Percentiles rank a stretch among this genome's conserved stretches.
These are phyloP conservation scores for Tetrapisispora fleetii DNA, from an alignment of 805 yeast genomes.

Conservation along the genomic window DNA sequence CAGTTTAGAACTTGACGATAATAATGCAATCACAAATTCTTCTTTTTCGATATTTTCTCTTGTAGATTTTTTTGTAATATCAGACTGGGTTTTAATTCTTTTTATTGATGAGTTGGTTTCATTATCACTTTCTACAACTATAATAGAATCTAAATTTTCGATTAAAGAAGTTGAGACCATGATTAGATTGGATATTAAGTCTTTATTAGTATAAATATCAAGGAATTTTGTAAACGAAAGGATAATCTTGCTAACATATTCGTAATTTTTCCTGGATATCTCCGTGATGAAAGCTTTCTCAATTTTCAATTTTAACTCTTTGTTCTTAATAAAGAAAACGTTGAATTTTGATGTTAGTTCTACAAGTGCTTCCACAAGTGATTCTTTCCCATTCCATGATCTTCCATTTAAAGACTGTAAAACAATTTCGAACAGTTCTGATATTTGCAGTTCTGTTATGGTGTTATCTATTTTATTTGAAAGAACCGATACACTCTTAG, in stretches of 20 bases:
- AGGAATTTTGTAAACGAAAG: slow-evolving; percentile 44
- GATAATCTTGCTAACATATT: slow-evolving; percentile 50
- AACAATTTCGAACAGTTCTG: slow-evolving; percentile 41
- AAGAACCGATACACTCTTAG: slow-evolving; percentile 53
- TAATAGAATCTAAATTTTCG: slow-evolving; percentile 31
- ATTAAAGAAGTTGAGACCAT: slow-evolving; percentile 31
- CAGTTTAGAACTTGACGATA: slow-evolving; percentile 31
- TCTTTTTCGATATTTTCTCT: slow-evolving; percentile 39
- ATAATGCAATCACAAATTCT: slow-evolving; percentile 34
- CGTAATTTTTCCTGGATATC: slow-evolving; percentile 53
- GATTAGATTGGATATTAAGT: slow-evolving; percentile 12
- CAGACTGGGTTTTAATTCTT: slow-evolving; percentile 20
- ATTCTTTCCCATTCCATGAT: slow-evolving; percentile 83
- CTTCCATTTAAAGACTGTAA: slow-evolving; percentile 62
- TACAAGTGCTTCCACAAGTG: slow-evolving; percentile 60
- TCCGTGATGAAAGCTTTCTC: slow-evolving; percentile 45
- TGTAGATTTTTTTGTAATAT: slow-evolving; percentile 32
- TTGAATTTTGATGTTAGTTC: slow-evolving; percentile 41
- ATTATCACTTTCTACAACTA: slow-evolving; percentile 18
- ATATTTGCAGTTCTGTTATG: slow-evolving; percentile 21
- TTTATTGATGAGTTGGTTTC: slow-evolving; percentile 13
- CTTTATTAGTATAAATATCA: slow-evolving; percentile 26
- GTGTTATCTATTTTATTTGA: slow-evolving; percentile 36
- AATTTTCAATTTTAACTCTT: slow-evolving; percentile 31
- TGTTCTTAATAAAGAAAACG: slow-evolving; percentile 24